Evolutionary conservation across 306 rosid genomes (phyloP).

Genomic region (Cercis canadensis): DNA sequence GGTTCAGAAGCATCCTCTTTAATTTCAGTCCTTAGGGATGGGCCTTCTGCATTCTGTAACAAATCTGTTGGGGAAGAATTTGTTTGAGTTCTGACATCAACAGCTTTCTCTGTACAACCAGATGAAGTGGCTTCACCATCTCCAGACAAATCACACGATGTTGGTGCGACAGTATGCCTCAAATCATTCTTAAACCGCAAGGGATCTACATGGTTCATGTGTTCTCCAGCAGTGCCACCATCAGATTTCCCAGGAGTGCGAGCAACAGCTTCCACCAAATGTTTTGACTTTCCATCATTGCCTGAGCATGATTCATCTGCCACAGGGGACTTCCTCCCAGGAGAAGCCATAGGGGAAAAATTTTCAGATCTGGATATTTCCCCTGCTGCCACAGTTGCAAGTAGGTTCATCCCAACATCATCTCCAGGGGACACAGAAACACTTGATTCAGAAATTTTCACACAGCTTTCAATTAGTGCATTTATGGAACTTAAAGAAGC

Average conservation of each 20-base stretch:
- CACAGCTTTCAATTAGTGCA: slow-evolving; percentile 89
- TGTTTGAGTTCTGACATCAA: slow-evolving; percentile 32
- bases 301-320: slow-evolving; percentile 50
- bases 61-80: slow-evolving; percentile 35
- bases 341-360: slow-evolving; percentile 62
- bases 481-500: slow-evolving; percentile 78
- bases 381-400: slow-evolving; percentile 88
- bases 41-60: slow-evolving; percentile 35
- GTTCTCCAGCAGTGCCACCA: slow-evolving; percentile 45
- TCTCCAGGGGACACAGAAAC: slow-evolving; percentile 61
- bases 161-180: slow-evolving; percentile 19
- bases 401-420: slow-evolving; percentile 84
- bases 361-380: slow-evolving; percentile 74
- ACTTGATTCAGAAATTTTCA: slow-evolving; percentile 69
- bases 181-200: slow-evolving; percentile 35
- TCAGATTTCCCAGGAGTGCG: slow-evolving; percentile 36
- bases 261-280: slow-evolving; percentile 41
- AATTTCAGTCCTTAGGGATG: slow-evolving; percentile 39
- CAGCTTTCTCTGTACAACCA: slow-evolving; percentile 39
- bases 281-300: slow-evolving; percentile 54
- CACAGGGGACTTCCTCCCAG: slow-evolving; percentile 53
- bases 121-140: slow-evolving; percentile 46
- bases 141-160: slow-evolving; percentile 28
- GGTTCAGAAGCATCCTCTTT: slow-evolving; percentile 37
- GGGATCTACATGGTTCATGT: slow-evolving; percentile 25